Conservation (phyloP, 139 green algal species). For the Pleodorina starrii region DNA sequence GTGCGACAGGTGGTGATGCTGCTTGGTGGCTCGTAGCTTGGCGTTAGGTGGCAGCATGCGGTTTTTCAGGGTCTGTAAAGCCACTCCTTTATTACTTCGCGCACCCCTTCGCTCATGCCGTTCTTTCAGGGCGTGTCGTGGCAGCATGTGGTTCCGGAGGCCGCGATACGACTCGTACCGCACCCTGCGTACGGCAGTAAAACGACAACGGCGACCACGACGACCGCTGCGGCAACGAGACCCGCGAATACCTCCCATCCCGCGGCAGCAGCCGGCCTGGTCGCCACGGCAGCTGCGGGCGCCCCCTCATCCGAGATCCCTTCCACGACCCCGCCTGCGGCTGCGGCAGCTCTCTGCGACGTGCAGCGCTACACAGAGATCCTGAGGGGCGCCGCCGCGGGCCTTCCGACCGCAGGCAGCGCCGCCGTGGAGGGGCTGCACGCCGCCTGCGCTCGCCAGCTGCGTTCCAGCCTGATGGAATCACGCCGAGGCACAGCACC, state of each 20-base stretch:
- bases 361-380: neutral
- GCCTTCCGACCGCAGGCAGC: constrained; percentile 30
- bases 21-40: neutral
- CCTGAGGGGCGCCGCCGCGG: neutral
- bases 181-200: constrained; percentile 5
- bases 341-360: neutral
- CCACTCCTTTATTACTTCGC: neutral
- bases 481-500: neutral
- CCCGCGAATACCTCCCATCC: neutral
- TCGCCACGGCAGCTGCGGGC: neutral
- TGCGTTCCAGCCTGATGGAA: neutral
- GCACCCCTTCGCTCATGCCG: neutral
- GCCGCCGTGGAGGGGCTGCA: constrained; percentile 8
- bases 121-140: constrained; percentile 30
- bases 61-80: neutral
- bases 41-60: neutral
- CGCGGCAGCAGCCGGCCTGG: neutral
- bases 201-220: too few species aligned
- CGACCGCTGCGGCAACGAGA: neutral
- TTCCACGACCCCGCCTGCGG: neutral
- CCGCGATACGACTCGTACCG: neutral
- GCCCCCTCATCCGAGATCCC: neutral
- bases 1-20: neutral
- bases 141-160: constrained; percentile 23
- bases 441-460: neutral